Percentiles rank a stretch among this genome's conserved stretches.
Conservation (phyloP, 2,329 filamentous ascomycete genomes). For the Pseudogymnoascus sp. region DNA sequence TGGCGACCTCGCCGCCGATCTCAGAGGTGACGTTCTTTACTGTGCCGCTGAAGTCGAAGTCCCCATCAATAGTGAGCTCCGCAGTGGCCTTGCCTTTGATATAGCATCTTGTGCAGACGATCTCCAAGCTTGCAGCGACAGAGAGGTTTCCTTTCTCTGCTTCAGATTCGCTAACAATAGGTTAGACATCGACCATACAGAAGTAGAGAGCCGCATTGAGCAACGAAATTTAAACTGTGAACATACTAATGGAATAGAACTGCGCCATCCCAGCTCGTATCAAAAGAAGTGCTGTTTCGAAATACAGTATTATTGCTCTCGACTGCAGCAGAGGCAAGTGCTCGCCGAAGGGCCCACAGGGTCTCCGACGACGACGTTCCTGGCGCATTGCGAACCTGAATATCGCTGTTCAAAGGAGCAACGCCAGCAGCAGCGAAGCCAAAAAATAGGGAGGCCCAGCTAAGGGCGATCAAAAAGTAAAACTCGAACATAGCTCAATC, state of each 20-base stretch:
- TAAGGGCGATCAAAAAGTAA: slow-evolving; percentile 2
- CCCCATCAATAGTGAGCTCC: slow-evolving; percentile 33
- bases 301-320: slow-evolving; percentile 20
- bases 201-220: slow-evolving; percentile 9
- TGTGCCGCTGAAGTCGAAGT: slow-evolving; percentile 34
- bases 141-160: slow-evolving; percentile 18
- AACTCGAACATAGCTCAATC: neutral
- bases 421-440: slow-evolving; percentile 7
- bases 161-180: slow-evolving; percentile 9
- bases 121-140: slow-evolving; percentile 29
- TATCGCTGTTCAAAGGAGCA: slow-evolving; percentile 3
- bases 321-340: slow-evolving; percentile 15
- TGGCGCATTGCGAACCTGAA: slow-evolving; percentile 22
- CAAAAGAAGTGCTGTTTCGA: slow-evolving; percentile 29
- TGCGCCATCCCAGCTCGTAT: slow-evolving; percentile 34
- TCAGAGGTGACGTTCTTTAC: slow-evolving; percentile 29
- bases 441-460: neutral
- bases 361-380: slow-evolving; percentile 19
- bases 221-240: slow-evolving; percentile 18
- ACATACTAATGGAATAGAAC: slow-evolving; percentile 27
- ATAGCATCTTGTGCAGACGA: slow-evolving; percentile 43
- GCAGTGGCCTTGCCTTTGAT: slow-evolving; percentile 39
- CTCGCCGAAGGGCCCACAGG: slow-evolving; percentile 20
- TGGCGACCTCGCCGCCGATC: slow-evolving; percentile 28
- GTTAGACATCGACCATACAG: neutral